These are phyloP conservation scores for Annulohypoxylon moriforme DNA, from an alignment of 495 filamentous ascomycete species.

Conservation along the genomic window DNA sequence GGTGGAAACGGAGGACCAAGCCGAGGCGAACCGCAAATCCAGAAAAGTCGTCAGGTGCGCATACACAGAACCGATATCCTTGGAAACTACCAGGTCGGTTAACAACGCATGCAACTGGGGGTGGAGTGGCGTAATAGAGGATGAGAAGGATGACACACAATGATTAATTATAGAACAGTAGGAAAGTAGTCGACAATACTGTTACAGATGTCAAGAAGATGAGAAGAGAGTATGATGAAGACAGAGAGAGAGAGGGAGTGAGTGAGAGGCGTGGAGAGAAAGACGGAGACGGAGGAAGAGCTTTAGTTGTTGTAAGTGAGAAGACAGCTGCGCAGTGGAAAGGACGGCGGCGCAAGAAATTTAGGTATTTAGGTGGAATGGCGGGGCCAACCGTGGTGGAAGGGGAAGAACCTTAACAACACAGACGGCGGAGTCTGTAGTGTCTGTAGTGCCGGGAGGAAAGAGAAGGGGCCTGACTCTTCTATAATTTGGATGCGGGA, in stretches of 20 bases:
- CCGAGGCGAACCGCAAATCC: constrained; percentile 14
- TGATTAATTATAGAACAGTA: constrained; percentile 28
- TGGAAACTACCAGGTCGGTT: constrained; percentile 2
- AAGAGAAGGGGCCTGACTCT: constrained; percentile 43
- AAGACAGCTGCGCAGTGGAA: constrained; percentile 12
- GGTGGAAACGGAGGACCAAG: constrained; percentile 7
- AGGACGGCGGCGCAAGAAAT: constrained; percentile 44
- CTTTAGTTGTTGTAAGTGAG: constrained; percentile 8
- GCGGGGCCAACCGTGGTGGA: constrained; percentile 46
- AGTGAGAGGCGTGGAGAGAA: neutral
- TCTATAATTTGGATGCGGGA: constrained; percentile 47
- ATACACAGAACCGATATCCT: constrained; percentile 17
- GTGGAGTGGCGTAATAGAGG: neutral
- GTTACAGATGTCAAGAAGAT: constrained; percentile 1
- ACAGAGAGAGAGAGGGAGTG: constrained; percentile 5
- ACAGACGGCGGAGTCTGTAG: constrained; percentile 46
- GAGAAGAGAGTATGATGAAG: neutral
- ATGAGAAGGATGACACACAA: constrained; percentile 1
- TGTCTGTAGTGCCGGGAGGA: constrained; percentile 44
- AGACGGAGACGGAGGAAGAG: neutral
- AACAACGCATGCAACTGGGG: constrained; percentile 11
- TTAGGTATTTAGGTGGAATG: constrained; percentile 46
- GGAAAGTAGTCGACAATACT: neutral
- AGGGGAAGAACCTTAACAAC: constrained; percentile 46
- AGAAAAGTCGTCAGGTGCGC: constrained; percentile 21